These are phyloP conservation scores for Penicillium fuscoglaucum DNA, from an alignment of 2,329 filamentous ascomycete species.

Conservation along the genomic window DNA sequence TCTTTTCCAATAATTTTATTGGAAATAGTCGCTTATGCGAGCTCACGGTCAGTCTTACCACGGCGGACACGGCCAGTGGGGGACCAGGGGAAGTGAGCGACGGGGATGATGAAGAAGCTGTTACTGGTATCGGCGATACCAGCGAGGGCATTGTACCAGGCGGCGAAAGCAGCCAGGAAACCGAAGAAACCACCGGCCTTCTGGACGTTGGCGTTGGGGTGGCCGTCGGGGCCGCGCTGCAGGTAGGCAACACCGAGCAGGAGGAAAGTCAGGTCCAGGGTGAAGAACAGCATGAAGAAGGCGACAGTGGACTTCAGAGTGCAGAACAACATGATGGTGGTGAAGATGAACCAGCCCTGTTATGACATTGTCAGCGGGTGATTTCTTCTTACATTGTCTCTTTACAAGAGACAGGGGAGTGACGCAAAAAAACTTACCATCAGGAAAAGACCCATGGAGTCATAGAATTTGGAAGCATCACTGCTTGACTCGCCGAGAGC, in stretches of 20 bases:
- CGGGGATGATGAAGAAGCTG: conserved; percentile 91
- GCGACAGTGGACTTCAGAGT: conserved; percentile 75
- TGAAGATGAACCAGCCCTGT: conserved; percentile 81
- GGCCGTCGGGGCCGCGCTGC: conserved; percentile 48
- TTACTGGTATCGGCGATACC: conserved; percentile 69
- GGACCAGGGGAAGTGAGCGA: conserved; percentile 94
- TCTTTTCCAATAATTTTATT: not conserved
- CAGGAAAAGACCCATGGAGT: conserved; percentile 72
- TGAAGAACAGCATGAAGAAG: conserved; percentile 76
- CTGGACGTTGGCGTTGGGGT: conserved; percentile 53
- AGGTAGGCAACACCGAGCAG: conserved; percentile 67
- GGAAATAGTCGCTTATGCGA: conserved; percentile 29
- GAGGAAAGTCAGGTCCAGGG: conserved; percentile 73
- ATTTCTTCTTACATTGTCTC: not conserved
- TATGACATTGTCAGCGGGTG: conserved; percentile 9
- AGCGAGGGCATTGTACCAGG: conserved; percentile 84
- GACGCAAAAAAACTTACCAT: conserved; percentile 46
- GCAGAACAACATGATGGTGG: conserved; percentile 69
- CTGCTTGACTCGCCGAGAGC: conserved; percentile 34
- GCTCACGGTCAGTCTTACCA: conserved; percentile 53
- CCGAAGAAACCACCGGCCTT: conserved; percentile 78
- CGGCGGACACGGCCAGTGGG: conserved; percentile 67
- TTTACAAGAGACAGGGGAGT: too few species aligned
- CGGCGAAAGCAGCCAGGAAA: conserved; percentile 75
- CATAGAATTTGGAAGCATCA: conserved; percentile 48